phyloP scores from a whole-genome alignment of 805 yeast species.

The Kurtzmaniella cleridarum region DNA sequence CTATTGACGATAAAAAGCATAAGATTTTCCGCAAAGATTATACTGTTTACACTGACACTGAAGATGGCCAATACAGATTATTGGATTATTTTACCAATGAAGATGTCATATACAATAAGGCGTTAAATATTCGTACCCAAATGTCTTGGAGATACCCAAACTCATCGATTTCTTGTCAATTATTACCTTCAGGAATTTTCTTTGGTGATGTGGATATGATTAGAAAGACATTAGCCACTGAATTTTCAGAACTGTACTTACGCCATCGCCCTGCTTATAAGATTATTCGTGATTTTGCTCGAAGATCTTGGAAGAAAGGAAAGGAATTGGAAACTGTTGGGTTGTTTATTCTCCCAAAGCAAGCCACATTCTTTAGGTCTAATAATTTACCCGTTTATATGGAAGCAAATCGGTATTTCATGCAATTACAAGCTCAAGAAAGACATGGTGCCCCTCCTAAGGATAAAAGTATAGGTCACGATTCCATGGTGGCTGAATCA shows the following conservation, averaged over 20 bases:
- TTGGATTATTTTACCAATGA: constrained; percentile 70
- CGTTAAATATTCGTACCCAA: constrained; percentile 74
- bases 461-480: constrained; percentile 75
- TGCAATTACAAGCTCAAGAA: constrained; percentile 55
- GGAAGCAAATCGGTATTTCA: constrained; percentile 80
- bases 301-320: constrained; percentile 88
- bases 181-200: constrained; percentile 67
- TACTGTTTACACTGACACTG: constrained; percentile 54
- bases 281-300: constrained; percentile 77
- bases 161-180: constrained; percentile 66
- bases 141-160: constrained; percentile 86
- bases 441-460: constrained; percentile 27
- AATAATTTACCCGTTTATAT: constrained; percentile 76
- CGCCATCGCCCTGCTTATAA: constrained; percentile 51
- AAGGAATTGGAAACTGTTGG: constrained; percentile 55
- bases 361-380: constrained; percentile 67
- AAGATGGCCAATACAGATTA: constrained; percentile 42
- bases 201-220: constrained; percentile 42
- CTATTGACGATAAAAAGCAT: constrained; percentile 69
- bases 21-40: constrained; percentile 56
- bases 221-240: constrained; percentile 10
- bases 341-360: constrained; percentile 63
- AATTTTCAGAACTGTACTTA: constrained; percentile 33
- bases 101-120: constrained; percentile 65
- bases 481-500: constrained; percentile 67